These are phyloP conservation scores for Pulveroboletus sp. DNA, from an alignment of 768 basidiomycete genomes.

Conservation along the genomic window DNA sequence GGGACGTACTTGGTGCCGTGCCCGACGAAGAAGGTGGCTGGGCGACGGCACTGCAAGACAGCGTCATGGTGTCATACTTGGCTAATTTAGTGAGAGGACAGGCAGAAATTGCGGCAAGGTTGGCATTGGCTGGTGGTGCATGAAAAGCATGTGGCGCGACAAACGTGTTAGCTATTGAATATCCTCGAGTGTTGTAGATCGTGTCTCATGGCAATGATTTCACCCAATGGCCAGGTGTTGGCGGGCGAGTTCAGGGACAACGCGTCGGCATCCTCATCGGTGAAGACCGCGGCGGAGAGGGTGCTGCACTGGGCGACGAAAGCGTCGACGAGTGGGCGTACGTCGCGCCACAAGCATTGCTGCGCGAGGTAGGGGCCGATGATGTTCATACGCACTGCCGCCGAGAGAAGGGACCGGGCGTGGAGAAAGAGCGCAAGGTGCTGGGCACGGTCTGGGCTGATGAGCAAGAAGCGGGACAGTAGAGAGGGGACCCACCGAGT, in stretches of 20 bases:
- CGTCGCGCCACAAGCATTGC: conserved; percentile 74
- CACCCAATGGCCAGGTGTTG: conserved; percentile 95
- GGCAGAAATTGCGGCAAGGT: conserved; percentile 85
- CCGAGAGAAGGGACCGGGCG: conserved; percentile 84
- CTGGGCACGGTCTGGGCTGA: conserved; percentile 65
- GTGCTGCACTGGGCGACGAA: conserved; percentile 45
- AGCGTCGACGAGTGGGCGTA: conserved; percentile 62
- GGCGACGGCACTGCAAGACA: conserved; percentile 82
- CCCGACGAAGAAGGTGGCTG: conserved; percentile 74
- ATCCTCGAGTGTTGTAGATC: conserved; percentile 95
- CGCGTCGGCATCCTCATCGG: conserved; percentile 14
- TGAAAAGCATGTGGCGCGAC: conserved; percentile 9
- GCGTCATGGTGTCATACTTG: conserved; percentile 92
- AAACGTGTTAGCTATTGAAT: conserved; percentile 71
- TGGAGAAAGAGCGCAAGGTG: conserved; percentile 94
- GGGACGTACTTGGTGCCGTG: conserved; percentile 78
- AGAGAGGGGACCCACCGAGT: conserved; percentile 49
- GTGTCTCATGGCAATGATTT: conserved; percentile 86
- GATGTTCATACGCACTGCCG: conserved; percentile 87
- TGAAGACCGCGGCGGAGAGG: conserved; percentile 47
- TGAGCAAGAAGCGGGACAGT: not conserved
- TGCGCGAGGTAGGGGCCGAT: conserved; percentile 93
- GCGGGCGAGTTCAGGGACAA: conserved; percentile 58
- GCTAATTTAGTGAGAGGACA: conserved; percentile 92
- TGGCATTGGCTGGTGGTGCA: conserved; percentile 63